A percentile compares a stretch with the other conserved stretches of the same genome.
These are phyloP conservation scores for Xylariaceae sp. DNA, from an alignment of 2,329 filamentous ascomycete genomes.

Conservation along the genomic window DNA sequence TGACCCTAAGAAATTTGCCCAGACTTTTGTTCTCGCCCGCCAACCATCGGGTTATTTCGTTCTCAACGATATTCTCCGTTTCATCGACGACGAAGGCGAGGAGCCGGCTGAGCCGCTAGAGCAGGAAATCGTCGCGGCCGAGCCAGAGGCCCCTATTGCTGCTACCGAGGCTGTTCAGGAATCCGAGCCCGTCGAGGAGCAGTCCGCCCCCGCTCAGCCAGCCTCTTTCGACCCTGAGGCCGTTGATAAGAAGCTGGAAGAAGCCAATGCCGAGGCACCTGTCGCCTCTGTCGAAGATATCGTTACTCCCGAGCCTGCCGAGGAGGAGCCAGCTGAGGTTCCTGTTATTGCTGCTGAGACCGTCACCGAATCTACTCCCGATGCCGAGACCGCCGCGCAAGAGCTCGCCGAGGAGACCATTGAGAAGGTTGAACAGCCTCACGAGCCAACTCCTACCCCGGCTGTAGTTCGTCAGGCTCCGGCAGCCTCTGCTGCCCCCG, in stretches of 20 bases:
- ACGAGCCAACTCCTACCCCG: constrained; percentile 54
- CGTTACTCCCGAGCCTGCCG: constrained; percentile 29
- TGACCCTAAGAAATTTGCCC: constrained; percentile 91
- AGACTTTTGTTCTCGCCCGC: constrained; percentile 94
- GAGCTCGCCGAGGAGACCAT: constrained; percentile 51
- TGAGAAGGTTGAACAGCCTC: constrained; percentile 60
- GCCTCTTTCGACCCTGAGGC: constrained; percentile 38
- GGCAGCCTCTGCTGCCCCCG: background rate
- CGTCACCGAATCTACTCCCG: constrained; percentile 33
- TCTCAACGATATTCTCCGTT: constrained; percentile 94
- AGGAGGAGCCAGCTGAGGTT: constrained; percentile 31
- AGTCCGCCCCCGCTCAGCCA: constrained; percentile 35
- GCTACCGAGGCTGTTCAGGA: constrained; percentile 31
- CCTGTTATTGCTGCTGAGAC: constrained; percentile 25
- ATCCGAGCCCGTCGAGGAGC: constrained; percentile 29
- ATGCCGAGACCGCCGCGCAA: constrained; percentile 46
- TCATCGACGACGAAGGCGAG: constrained; percentile 78
- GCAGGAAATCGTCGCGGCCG: constrained; percentile 23
- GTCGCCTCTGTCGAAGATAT: constrained; percentile 41
- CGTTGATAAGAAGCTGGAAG: constrained; percentile 72
- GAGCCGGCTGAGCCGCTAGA: constrained; percentile 48
- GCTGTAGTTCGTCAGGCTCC: constrained; percentile 37
- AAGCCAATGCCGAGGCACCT: constrained; percentile 41
- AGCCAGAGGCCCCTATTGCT: constrained; percentile 27
- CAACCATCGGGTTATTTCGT: constrained; percentile 98